These are phyloP conservation scores for Neoarthrinium moseri DNA, from an alignment of 2,329 filamentous ascomycete species.

Conservation along the genomic window DNA sequence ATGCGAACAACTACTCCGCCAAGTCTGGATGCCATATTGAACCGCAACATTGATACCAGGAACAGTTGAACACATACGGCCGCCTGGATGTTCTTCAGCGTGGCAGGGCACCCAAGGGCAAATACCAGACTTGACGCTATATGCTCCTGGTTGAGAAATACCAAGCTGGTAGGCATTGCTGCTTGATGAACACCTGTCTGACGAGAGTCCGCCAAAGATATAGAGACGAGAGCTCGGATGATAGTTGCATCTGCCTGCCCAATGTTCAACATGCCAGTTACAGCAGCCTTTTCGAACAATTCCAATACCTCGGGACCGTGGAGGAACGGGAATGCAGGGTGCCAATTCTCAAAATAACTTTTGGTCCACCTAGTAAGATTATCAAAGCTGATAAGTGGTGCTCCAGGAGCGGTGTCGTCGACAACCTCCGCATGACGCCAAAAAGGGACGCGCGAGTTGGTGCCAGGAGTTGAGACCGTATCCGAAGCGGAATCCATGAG, in stretches of 20 bases:
- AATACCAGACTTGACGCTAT: constrained; percentile 48
- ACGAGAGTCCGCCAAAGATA: constrained; percentile 51
- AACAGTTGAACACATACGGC: constrained; percentile 53
- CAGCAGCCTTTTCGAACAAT: constrained; percentile 41
- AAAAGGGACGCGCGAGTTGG: constrained; percentile 22
- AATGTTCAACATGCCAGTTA: constrained; percentile 26
- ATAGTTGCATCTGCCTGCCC: constrained; percentile 38
- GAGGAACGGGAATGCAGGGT: constrained; percentile 55
- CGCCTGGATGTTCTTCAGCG: constrained; percentile 47
- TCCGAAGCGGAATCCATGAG: constrained; percentile 24
- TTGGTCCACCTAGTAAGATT: constrained; percentile 48
- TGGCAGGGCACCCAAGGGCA: constrained; percentile 44
- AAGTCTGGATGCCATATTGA: constrained; percentile 56
- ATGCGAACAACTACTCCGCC: constrained; percentile 55
- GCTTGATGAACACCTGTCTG: constrained; percentile 30
- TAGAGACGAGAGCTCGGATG: constrained; percentile 49
- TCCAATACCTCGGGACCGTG: constrained; percentile 51
- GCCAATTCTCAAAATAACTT: constrained; percentile 58
- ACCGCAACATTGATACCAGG: constrained; percentile 52
- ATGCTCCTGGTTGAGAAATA: constrained; percentile 48
- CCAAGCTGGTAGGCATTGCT: constrained; percentile 38
- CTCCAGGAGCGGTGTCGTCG: background rate
- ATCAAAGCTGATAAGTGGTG: constrained; percentile 38
- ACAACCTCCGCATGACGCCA: constrained; percentile 36
- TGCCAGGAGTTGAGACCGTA: constrained; percentile 14